A percentile compares a stretch with the other conserved stretches of the same genome.
These are phyloP conservation scores for Aspergillus chevalieri DNA, from an alignment of 2,329 filamentous ascomycete species.

Conservation along the genomic window DNA sequence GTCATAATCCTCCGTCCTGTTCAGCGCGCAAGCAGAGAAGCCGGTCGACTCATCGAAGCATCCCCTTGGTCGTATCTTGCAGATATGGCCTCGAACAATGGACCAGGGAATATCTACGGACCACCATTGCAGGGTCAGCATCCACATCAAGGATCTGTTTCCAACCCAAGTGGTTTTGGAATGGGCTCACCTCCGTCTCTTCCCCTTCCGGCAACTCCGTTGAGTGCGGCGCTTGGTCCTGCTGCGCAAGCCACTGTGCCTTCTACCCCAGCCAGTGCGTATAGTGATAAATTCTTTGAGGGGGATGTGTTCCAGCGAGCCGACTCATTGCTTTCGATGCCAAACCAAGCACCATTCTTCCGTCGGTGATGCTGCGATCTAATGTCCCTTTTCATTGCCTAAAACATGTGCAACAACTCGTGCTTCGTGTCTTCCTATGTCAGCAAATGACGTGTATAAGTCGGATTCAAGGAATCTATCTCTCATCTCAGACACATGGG, in stretches of 20 bases:
- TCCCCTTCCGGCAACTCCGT: constrained; percentile 73
- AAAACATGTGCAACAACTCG: too few species aligned
- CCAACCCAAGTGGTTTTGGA: constrained; percentile 18
- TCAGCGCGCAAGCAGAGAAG: constrained; percentile 76
- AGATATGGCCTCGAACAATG: constrained; percentile 31
- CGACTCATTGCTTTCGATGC: constrained; percentile 42
- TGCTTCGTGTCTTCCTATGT: too few species aligned
- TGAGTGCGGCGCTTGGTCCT: constrained; percentile 82
- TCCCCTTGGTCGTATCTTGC: constrained; percentile 58
- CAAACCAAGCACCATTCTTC: constrained; percentile 37
- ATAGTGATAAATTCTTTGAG: constrained; percentile 44
- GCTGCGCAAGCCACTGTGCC: constrained; percentile 86
- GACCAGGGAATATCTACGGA: constrained; percentile 27
- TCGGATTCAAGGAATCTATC: too few species aligned
- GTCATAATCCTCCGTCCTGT: constrained; percentile 70
- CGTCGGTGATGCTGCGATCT: neutral
- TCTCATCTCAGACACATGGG: too few species aligned
- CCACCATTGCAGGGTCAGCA: constrained; percentile 29
- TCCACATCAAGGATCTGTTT: constrained; percentile 24
- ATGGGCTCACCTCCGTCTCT: constrained; percentile 32
- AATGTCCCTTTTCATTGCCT: neutral
- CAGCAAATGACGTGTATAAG: too few species aligned
- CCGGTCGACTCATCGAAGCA: constrained; percentile 62
- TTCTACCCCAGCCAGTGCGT: constrained; percentile 47
- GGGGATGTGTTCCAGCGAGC: constrained; percentile 46